Evolutionary conservation across 148 eudicot species (phyloP), one percentile per base, ranked within the genome.

Genomic region (Diospyros kaki): DNA sequence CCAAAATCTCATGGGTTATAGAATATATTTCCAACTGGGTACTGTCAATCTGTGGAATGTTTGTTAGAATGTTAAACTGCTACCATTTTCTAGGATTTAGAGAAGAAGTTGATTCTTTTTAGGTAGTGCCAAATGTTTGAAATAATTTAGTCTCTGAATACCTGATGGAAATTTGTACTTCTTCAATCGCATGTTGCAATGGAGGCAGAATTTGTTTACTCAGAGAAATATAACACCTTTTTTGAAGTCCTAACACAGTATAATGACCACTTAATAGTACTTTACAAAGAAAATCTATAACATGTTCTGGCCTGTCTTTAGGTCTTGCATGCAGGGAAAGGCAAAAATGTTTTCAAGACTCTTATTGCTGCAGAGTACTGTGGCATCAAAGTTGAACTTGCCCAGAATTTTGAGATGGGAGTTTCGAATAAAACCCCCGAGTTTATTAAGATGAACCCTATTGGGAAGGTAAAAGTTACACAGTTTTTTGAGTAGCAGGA

Each of bases 391-490:
- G 87, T 91, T 78, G 88, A 87, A 38, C 69, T 89, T 52, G 83
- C 66, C 0, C 78, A 86, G 75, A 72, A 87, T 60, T 91, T 91
- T 76, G 78, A 87, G 82, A 84, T 89, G 90, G 93, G 93, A 11
- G 90, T 87, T 3, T 73, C 97, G 60, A 89, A 91, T 73, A 89
- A 91, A 77, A 81, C 90, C 2, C 90, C 91, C 0, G 92, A 87
- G 81, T 91, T 87, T 71, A 81, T 91, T 28, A 81, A 89, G 69
- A 86, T 91, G 89, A 91, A 91, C 75, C 93, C 97, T 11, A 80
- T 91, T 62, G 97, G 97, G 71, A 91, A 91, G 91, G 96, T 91
- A 75, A 11, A 9, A 9, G 39, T 54, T 54, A 2, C 11, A 28
- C 28, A 48, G 52, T 42, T 58, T 6, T 13, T 39, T 53, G 14